Base-by-base conservation (phyloP, 495 filamentous ascomycete species). In the Amorphotheca resinae region DNA sequence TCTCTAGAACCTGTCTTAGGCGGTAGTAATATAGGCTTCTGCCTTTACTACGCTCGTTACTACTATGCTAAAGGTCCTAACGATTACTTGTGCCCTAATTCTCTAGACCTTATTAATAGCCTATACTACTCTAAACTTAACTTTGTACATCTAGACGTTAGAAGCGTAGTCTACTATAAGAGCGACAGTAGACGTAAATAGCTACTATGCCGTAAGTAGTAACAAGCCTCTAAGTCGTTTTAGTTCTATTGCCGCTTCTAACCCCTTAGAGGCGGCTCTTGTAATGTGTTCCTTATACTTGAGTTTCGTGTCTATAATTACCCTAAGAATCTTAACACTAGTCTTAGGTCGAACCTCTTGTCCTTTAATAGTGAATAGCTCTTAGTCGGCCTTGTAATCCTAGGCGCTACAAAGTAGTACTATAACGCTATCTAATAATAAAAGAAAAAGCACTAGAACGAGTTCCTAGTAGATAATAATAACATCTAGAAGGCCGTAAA, bases 111-210 rank as follows among this genome's bases (percentile, higher is more conserved):
- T 33, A 42, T 56, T 56, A 15, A 59, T 52, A 15, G 42, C 38
- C 1, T 30, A 34, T 8, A 46, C 48, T 34, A n/a, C 33, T 25
- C 55, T 56, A 41, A 49, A 41, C 35, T 50, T 54, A 45, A 20
- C 57, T 11, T 45, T 52, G 43, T 59, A 53, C 45, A 58, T 62
- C 55, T 39, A 62, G 41, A 58, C 50, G 46, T 58, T 60, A 14
- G 53, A 60, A 14, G 57, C 52, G 33, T 62, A 62, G 49, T 62
- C 59, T 35, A 60, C 51, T n/a, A 51, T 53, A 16, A 51, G 57
- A 1, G 49, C 52, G 35, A 62, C 53, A 14, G 49, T 62, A 21
- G 49, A 41, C 40, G 44, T 45, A 33, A 62, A 60, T 28, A 62
- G 44, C 48, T 55, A 55, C 46, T 56, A 51, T 33, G 53, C 56